Evolutionary conservation across 805 yeast genomes (phyloP), one percentile per base, ranked within the genome.

Genomic region (Dipodascus albidus): DNA sequence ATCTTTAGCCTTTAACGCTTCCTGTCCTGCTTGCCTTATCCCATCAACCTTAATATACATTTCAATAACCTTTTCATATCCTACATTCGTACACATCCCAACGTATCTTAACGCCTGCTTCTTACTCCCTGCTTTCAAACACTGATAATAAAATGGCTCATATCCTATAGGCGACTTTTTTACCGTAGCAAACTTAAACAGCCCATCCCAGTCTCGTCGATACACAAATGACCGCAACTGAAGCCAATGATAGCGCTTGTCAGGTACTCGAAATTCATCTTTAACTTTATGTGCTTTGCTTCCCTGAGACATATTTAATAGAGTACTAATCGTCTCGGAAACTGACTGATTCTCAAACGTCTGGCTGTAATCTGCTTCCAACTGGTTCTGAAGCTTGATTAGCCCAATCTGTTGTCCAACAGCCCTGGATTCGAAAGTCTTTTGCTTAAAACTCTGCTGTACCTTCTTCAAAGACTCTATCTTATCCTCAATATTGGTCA

Each of bases 141-240:
- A 74, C 41, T 78, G 76, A 15, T 75, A 70, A 53, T 73, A 85
- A 58, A 88, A 81, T 0, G 84, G 81, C 55, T 74, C 75, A 55
- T 82, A 83, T 0, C 91, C 89, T 47, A 88, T 85, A 0, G 87
- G 85, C 0, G 93, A 79, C 56, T 79, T 82, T 48, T 70, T 73
- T 8, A 66, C 41, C 1, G 67, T 63, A 0, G 82, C 77, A 60
- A 81, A 76, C 27, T 77, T 75, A 58, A 73, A 75, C 27, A 87
- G 64, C 41, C 77, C 79, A 19, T 78, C 81, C 69, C 80, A 83
- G 47, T 78, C 77, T 3, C 77, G 72, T 1, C 73, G 60, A 3
- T 71, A 65, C 0, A 80, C 71, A 31, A 77, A 70, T 0, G 73
- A 72, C 15, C 76, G 74, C 23, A 85, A 64, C 31, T 78, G 76